phyloP scores from a whole-genome alignment of 129 eudicot genomes.

The Centaurea solstitialis region DNA sequence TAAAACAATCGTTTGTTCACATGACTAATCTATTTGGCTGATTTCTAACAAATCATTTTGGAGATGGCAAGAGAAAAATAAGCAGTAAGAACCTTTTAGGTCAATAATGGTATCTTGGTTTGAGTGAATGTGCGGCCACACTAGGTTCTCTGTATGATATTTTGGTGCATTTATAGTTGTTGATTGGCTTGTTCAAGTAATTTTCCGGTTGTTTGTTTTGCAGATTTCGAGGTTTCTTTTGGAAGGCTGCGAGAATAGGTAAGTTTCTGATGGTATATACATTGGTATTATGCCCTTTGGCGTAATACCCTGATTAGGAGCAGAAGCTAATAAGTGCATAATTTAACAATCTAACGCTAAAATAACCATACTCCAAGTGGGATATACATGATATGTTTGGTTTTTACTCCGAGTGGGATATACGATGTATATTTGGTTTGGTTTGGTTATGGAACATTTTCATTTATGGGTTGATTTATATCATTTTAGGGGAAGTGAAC shows the following conservation, averaged over 20 bases:
- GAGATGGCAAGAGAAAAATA: neutral
- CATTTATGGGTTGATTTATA: constrained; percentile 13
- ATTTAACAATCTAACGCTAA: neutral
- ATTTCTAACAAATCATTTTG: neutral
- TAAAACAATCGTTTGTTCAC: neutral
- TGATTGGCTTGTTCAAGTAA: constrained; percentile 2
- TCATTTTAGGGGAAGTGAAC: neutral
- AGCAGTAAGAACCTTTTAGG: neutral
- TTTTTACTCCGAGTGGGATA: neutral
- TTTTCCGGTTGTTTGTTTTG: constrained; percentile 5
- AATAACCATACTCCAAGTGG: neutral
- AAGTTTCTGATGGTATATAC: neutral
- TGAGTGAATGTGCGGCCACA: neutral
- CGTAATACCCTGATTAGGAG: neutral
- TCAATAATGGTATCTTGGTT: neutral
- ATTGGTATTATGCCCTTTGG: neutral
- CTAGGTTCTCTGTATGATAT: constrained; percentile 5
- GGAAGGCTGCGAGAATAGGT: constrained; percentile 96
- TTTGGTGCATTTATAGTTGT: neutral
- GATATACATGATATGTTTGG: neutral
- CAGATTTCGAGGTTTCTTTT: constrained; percentile 92
- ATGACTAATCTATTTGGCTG: neutral
- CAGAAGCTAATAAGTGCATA: neutral
- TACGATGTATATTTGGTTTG: neutral
- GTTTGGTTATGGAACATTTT: neutral